Evolutionary conservation across 2,329 filamentous ascomycete species (phyloP).

Genomic region (Fusarium luffae): DNA sequence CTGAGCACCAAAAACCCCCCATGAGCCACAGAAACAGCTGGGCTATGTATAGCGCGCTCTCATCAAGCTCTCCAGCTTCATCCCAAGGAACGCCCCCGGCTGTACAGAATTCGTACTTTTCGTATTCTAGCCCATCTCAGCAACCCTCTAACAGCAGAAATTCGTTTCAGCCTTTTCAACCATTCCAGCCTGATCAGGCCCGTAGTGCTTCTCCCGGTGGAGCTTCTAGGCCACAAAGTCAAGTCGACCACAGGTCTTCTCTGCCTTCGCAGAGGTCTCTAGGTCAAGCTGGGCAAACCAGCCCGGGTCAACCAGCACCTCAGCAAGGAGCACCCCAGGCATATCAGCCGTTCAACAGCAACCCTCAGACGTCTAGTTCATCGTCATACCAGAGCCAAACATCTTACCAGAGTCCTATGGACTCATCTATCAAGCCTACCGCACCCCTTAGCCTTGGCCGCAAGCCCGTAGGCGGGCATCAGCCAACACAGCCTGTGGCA

Average conservation of each 20-base stretch:
- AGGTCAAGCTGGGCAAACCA: too few species aligned
- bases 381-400: not conserved
- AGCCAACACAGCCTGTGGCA: not conserved
- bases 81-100: not conserved
- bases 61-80: not conserved
- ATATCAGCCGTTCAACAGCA: not conserved
- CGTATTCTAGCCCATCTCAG: not conserved
- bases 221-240: not conserved
- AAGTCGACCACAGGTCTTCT: not conserved
- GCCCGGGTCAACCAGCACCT: not conserved
- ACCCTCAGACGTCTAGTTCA: not conserved
- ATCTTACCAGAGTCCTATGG: not conserved
- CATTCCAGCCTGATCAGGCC: not conserved
- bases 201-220: too few species aligned
- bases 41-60: constrained; percentile 5
- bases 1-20: not conserved
- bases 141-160: not conserved
- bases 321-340: not conserved
- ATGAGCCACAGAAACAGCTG: constrained; percentile 1
- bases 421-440: not conserved
- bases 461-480: not conserved
- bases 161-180: not conserved
- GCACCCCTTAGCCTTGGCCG: not conserved
- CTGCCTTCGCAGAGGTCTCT: not conserved
- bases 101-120: not conserved